phyloP scores from a whole-genome alignment of 2,329 filamentous ascomycete genomes.

The Pseudogymnoascus sp. region DNA sequence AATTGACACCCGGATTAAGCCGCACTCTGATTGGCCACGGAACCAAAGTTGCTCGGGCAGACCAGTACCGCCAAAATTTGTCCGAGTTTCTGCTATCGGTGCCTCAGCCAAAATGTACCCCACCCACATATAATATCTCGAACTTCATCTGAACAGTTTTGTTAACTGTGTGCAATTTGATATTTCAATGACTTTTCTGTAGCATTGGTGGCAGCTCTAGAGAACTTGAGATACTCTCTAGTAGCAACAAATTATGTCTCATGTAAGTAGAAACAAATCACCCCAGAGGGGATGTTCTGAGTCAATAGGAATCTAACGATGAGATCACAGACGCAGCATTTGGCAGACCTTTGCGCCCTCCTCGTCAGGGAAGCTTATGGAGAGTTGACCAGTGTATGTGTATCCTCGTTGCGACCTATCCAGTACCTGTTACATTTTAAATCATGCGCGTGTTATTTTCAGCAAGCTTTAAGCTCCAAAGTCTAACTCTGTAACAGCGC shows the following conservation, averaged over 20 bases:
- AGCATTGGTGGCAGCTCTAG: conserved; percentile 68
- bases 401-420: conserved; percentile 4
- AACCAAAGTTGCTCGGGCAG: background rate
- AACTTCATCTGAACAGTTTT: conserved; percentile 3
- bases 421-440: background rate
- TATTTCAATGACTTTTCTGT: conserved; percentile 52
- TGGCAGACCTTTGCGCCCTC: conserved; percentile 82
- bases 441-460: conserved; percentile 4
- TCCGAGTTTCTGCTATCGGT: conserved; percentile 10
- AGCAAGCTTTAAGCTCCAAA: background rate
- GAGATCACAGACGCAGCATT: conserved; percentile 54
- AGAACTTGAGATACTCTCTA: conserved; percentile 73
- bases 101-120: conserved; percentile 6
- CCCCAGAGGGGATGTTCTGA: conserved; percentile 22
- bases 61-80: conserved; percentile 7
- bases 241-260: conserved; percentile 51
- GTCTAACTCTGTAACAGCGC: conserved; percentile 49
- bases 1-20: conserved; percentile 11
- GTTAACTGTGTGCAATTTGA: conserved; percentile 5
- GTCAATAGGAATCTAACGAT: conserved; percentile 17
- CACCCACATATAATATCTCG: conserved; percentile 5
- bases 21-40: conserved; percentile 6
- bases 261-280: conserved; percentile 40
- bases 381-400: conserved; percentile 79
- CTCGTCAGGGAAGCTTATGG: conserved; percentile 86